A percentile compares a stretch with the other conserved stretches of the same genome.
Conservation (phyloP, 108 stramenopile species). For the Cyclostephanos invisitatus region DNA sequence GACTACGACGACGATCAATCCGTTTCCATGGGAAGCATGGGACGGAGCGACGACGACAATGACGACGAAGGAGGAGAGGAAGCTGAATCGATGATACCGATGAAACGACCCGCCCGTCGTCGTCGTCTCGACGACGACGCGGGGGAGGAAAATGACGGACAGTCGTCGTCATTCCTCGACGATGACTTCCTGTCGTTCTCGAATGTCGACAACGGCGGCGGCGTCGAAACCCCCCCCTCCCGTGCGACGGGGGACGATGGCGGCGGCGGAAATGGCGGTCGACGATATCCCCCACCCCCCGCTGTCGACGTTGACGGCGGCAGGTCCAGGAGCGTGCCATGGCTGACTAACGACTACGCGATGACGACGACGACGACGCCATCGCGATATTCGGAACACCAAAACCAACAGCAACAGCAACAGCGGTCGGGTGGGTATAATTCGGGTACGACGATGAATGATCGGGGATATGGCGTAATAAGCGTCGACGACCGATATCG, state of each 20-base stretch:
- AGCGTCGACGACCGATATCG: conserved; percentile 33
- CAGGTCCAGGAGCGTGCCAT: neutral
- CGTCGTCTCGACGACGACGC: conserved; percentile 3
- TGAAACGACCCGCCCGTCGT: conserved; percentile 8
- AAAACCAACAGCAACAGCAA: conserved; percentile 12
- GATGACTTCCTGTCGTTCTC: conserved; percentile 40
- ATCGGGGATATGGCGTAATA: conserved; percentile 56
- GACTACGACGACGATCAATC: conserved; percentile 25
- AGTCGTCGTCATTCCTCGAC: conserved; percentile 13
- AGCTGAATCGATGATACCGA: conserved; percentile 8
- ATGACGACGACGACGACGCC: neutral
- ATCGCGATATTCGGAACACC: neutral
- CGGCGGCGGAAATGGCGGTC: neutral
- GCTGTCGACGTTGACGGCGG: neutral
- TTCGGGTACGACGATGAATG: too few relatives aligned
- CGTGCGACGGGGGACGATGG: neutral
- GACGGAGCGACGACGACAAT: conserved; percentile 15
- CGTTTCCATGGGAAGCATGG: conserved; percentile 35
- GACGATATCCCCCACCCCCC: neutral
- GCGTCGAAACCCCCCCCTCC: too few relatives aligned
- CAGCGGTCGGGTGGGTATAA: too few relatives aligned
- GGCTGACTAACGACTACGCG: neutral
- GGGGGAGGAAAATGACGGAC: conserved; percentile 3
- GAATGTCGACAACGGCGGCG: conserved; percentile 25
- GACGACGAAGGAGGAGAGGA: neutral